Percentiles rank a stretch among this genome's conserved stretches.
Conservation (phyloP, 148 eudicot species). For the Euryodendron excelsum region DNA sequence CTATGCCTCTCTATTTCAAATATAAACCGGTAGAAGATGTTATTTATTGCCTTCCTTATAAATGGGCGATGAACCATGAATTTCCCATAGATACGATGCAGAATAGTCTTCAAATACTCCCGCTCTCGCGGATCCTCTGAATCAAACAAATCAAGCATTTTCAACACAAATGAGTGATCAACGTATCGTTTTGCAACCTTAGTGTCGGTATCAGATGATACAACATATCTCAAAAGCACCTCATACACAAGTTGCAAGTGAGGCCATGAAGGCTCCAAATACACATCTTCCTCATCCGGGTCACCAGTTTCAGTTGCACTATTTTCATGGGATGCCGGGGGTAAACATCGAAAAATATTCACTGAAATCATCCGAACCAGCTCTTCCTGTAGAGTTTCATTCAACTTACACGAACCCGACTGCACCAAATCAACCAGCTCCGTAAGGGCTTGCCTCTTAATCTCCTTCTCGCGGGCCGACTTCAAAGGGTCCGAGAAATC, state of each 20-base stretch:
- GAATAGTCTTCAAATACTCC: constrained; percentile 47
- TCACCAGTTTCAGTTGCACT: constrained; percentile 30
- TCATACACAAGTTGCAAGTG: constrained; percentile 52
- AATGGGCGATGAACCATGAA: constrained; percentile 55
- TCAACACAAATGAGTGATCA: constrained; percentile 40
- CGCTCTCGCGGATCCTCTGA: constrained; percentile 41
- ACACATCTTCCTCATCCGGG: constrained; percentile 44
- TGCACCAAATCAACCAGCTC: constrained; percentile 46
- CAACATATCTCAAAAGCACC: constrained; percentile 39
- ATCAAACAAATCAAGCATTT: constrained; percentile 44
- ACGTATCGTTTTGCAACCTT: constrained; percentile 39
- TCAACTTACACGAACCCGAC: constrained; percentile 39
- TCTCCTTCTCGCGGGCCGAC: constrained; percentile 36
- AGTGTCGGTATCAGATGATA: constrained; percentile 40
- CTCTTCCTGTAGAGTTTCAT: constrained; percentile 43
- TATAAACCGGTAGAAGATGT: constrained; percentile 43
- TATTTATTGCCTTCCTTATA: constrained; percentile 40
- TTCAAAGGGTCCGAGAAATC: constrained; percentile 40
- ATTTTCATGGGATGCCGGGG: constrained; percentile 33
- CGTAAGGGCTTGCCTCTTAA: constrained; percentile 35
- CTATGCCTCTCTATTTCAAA: constrained; percentile 50
- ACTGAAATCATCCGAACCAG: constrained; percentile 34
- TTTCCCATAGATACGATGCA: constrained; percentile 41
- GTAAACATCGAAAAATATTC: constrained; percentile 38
- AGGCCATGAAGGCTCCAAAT: constrained; percentile 44